Evolutionary conservation across 345 rosid species (phyloP).

Genomic region (Reutealis trisperma): DNA sequence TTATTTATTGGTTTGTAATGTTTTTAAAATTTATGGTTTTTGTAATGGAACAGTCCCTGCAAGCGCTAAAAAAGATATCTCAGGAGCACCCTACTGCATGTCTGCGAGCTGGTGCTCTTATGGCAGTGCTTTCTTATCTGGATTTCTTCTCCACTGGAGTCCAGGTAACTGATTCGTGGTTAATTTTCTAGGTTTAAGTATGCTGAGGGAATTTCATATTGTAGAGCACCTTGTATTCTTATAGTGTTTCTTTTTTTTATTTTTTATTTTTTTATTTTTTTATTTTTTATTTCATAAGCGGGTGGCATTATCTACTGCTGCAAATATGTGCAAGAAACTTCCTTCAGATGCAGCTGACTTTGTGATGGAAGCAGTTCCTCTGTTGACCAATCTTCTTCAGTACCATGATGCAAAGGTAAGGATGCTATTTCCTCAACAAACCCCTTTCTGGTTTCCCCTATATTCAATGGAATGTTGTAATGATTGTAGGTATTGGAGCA

Average conservation of each 20-base stretch:
- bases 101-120: constrained; percentile 96
- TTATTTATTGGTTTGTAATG: neutral
- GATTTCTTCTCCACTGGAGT: constrained; percentile 99
- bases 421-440: neutral
- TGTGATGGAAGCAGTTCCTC: constrained; percentile 99
- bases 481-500: constrained; percentile 85
- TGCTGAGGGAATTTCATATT: neutral
- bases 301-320: constrained; percentile 97
- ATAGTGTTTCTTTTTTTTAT: neutral
- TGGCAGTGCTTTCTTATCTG: constrained; percentile 98
- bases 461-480: constrained; percentile 10
- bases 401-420: constrained; percentile 92
- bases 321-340: constrained; percentile 99
- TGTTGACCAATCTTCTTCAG: constrained; percentile 95
- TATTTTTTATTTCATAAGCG: constrained; percentile 54
- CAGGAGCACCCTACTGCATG: constrained; percentile 99
- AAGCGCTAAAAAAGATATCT: constrained; percentile 98
- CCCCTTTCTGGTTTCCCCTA: neutral
- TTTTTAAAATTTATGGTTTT: constrained; percentile 4
- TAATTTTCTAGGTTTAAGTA: neutral
- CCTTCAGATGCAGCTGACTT: constrained; percentile 99
- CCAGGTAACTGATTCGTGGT: constrained; percentile 54
- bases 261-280: too few species aligned
- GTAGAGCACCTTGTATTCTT: constrained; percentile 1
- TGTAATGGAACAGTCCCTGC: constrained; percentile 66